A percentile compares a stretch with the other conserved stretches of the same genome.
Evolutionary conservation across 495 filamentous ascomycete species (phyloP).

Genomic region (Hyaloscypha bicolor): DNA sequence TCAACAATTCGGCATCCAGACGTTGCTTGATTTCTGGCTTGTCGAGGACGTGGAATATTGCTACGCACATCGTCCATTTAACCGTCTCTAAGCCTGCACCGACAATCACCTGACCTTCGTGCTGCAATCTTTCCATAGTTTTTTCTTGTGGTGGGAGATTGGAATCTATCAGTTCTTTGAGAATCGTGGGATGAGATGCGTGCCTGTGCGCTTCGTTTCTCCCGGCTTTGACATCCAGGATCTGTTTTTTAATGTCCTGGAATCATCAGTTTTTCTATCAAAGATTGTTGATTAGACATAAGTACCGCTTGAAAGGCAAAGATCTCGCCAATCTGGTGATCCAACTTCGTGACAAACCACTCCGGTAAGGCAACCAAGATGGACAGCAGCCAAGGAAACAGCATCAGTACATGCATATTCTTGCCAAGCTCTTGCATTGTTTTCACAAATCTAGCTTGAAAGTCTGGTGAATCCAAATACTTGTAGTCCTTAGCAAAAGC

Average conservation of each 20-base stretch:
- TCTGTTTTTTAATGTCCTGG: constrained; percentile 20
- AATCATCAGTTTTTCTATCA: background rate
- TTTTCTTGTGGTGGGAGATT: constrained; percentile 29
- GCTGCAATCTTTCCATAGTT: constrained; percentile 32
- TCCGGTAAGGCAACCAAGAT: background rate
- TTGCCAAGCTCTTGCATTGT: background rate
- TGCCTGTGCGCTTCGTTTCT: constrained; percentile 14
- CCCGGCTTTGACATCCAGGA: constrained; percentile 7
- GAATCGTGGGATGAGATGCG: constrained; percentile 14
- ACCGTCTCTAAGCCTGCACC: constrained; percentile 35
- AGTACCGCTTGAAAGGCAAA: constrained; percentile 15
- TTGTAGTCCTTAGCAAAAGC: constrained; percentile 15
- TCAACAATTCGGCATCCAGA: constrained; percentile 36
- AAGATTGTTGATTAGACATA: background rate
- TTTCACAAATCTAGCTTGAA: constrained; percentile 1
- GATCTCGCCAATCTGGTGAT: background rate
- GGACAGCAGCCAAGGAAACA: constrained; percentile 7
- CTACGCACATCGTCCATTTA: constrained; percentile 32
- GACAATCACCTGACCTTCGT: constrained; percentile 38
- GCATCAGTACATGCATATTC: background rate
- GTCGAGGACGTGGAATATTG: constrained; percentile 38
- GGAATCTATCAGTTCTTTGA: constrained; percentile 18
- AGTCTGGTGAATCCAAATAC: background rate
- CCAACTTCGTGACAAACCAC: background rate
- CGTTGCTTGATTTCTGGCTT: constrained; percentile 30